Evolutionary conservation across 116 monocot genomes (phyloP), one percentile per base, ranked within the genome.

Genomic region (Posidonia oceanica): DNA sequence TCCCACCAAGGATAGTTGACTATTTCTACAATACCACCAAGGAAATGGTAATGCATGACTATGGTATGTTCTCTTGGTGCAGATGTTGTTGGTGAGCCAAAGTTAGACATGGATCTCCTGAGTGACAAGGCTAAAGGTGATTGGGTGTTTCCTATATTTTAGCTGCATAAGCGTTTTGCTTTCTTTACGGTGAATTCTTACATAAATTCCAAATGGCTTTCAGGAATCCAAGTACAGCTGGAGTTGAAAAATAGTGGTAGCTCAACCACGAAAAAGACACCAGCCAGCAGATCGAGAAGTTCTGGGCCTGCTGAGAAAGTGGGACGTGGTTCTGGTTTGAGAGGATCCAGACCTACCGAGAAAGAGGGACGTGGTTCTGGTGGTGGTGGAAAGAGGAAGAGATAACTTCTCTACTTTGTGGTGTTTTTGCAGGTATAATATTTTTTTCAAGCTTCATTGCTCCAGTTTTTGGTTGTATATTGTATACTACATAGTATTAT

Each of bases 151-250:
- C 3, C 42, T 2, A 21, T 8, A 14, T 17, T 21, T 63, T 54
- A 37, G 60, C 7, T 51, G 14, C 20, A 8, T 10, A 4, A n/a
- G 17, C 17, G 52, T 53, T 36, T 54, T 44, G 12, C 3, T 11
- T 14, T 56, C 16, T 60, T 60, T 29, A 17, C 48, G 7, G 48
- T 17, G 29, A 42, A 17, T 20, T 37, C 14, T 67, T 14, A 17
- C 40, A 29, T 51, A 23, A 53, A 52, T 4, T 65, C 39, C 15
- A 58, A 54, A 8, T 16, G 14, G 7, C 12, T 67, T 36, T 59
- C 69, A 96, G 96, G 96, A 39, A 83, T 96, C 53, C 84, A 83
- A 75, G 91, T 96, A 59, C 81, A 85, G 73, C 74, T 96, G 65
- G 82, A 96, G 71, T 75, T 96, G 75, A 91, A 91, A 71, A 80